Base-by-base conservation (phyloP, 129 eudicot genomes). In the Erigeron canadensis region DNA sequence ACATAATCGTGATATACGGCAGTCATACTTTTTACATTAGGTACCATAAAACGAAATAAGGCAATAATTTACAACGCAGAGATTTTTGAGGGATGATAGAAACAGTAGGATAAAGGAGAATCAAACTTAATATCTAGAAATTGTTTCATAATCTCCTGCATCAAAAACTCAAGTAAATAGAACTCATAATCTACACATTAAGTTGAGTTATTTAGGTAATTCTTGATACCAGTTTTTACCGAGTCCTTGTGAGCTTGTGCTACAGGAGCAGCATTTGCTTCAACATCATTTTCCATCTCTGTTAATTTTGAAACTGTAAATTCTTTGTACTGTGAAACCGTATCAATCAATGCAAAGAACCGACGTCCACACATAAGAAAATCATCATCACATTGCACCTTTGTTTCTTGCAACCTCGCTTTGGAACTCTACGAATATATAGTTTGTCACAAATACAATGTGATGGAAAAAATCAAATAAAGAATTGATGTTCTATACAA, bases 241-340 rank as follows among this genome's bases (percentile, higher is more conserved):
- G 74, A 65, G 47, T 54, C 72, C 77, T 81, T 88, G 77, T 88
- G 86, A 40, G 71, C 28, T 38, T 82, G 81, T n/a, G 96, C 82
- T 9, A 87, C 37, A 38, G 72, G 74, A 45, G 72, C 81, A 19
- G 86, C 83, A 19, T 90, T 85, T 74, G 85, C 84, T 28, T 74
- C 48, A 40, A 87, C 82, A 8, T 68, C 80, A 5, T 76, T 61
- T 71, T 79, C 84, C 96, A 85, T 85, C 51, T 79, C 81, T 4
- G 83, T 68, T 46, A 86, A 55, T 60, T 60, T 60, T 37, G 65
- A 60, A 60, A 13, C 15, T 10, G 65, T 53, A 50, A 76, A 64
- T 78, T 90, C 97, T 50, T 87, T 87, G 75, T 76, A 80, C 67
- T 81, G 75, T 17, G 95, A 81, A 54, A 90, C 86, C 10, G 91